Base-by-base conservation (phyloP, 2,329 filamentous ascomycete genomes). In the Aspergillus sp. region DNA sequence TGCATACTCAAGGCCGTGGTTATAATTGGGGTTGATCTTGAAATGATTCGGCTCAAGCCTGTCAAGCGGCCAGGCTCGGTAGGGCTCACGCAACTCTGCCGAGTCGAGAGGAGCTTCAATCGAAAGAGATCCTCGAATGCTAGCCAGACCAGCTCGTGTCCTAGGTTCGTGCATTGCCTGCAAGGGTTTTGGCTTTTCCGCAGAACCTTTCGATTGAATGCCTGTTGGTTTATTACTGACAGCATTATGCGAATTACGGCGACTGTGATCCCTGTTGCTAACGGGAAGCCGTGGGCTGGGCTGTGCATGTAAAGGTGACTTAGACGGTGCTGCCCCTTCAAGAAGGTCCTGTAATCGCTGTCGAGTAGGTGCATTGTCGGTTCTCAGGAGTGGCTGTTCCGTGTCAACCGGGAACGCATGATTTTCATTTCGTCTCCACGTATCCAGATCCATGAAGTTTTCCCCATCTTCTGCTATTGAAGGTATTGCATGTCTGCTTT, bases 11-110 rank as follows among this genome's bases (percentile, higher is more conserved):
- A 81, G 72, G 2, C 86, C 86, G 38, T 84, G 76, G 52, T 90
- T 91, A 54, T 74, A 77, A 4, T 72, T 70, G 0, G 87, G 83
- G 53, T 95, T 94, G 56, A 93, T 73, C 62, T 84, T 91, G 73
- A 95, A 96, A 65, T 94, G 84, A 8, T 80, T 78, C 1, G 85
- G 70, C 9, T 70, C 70, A 8, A 94, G 74, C 32, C 76, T 70
- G 0, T 73, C 67, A 3, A 81, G 52, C 0, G 81, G 77, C 43
- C 76, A 79, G 7, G 73, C 63, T 42, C 88, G 80, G 10, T 86
- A 73, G 1, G 73, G 71, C 48, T 68, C 67, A 12, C 43, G 41
- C 29, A 55, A 32, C 30, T 53, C 48, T 4, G 47, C 45, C 9
- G 19, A 10, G 8, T 32, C 34, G 26, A 19, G 4, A 9, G 19